Evolutionary conservation across 2,329 filamentous ascomycete genomes (phyloP), one percentile per base, ranked within the genome.

Genomic region (Aurifilum marmelostoma): DNA sequence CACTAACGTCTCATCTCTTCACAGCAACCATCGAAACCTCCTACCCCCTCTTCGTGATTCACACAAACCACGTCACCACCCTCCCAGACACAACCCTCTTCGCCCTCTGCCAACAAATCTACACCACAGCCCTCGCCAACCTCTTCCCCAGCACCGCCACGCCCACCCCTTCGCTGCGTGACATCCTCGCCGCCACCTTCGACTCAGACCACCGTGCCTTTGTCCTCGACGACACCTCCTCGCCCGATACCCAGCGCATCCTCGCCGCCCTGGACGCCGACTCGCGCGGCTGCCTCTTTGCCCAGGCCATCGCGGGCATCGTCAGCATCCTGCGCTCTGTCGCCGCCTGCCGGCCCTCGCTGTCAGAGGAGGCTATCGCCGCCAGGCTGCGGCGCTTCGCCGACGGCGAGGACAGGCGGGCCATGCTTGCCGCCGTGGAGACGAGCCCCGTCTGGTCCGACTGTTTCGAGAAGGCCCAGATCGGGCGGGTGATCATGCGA

Each of bases 241-340:
- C 73, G 8, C 21, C 52, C 14, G 29, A 58, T 8, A 63, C 65
- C 63, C 69, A 43, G 32, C 71, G 70, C n/a, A 75, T 77, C 63
- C 71, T 75, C 18, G 73, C 75, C 37, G 71, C 72, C 9, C 75
- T 81, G 50, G 75, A 77, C 66, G 75, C 76, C 52, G 73, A 76
- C 58, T 75, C 76, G 63, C 79, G 76, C 71, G 75, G 76, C 4
- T 74, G 74, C 29, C 72, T 81, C 50, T 77, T 80, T 50, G 74
- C 77, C 21, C 76, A 80, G 69, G 79, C 78, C 65, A 73, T 80
- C 34, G 76, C 78, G 0, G 79, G 77, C 50, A 75, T 79, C 60
- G 75, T 79, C 16, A 64, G 75, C 67, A 62, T 81, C 58, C 76
- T 77, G 64, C 71, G 71, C 37, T 72, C 71, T 7, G 71, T 80